Conservation (phyloP, 1,139 yeast genomes). For the Pneumocystis wakefieldiae region DNA sequence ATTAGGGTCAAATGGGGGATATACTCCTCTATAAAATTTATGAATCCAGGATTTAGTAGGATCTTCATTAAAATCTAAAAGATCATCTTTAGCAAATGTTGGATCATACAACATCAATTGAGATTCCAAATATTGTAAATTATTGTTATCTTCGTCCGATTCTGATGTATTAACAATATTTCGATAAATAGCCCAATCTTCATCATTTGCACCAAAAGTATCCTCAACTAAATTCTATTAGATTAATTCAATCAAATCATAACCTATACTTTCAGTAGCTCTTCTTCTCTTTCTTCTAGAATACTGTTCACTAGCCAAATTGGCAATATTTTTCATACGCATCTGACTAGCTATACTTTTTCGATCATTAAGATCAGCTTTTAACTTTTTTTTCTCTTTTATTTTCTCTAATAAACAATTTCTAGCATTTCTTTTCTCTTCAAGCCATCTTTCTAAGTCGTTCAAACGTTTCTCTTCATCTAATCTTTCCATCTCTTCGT, state of each 20-base stretch:
- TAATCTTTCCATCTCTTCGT: slow-evolving; percentile 36
- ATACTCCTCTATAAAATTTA: slow-evolving; percentile 77
- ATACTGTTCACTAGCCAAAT: slow-evolving; percentile 59
- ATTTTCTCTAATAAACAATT: slow-evolving; percentile 32
- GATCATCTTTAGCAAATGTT: slow-evolving; percentile 62
- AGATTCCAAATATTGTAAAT: slow-evolving; percentile 50
- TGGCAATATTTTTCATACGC: slow-evolving; percentile 83
- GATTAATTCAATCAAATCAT: not conserved
- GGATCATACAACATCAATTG: slow-evolving; percentile 71
- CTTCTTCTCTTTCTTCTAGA: slow-evolving; percentile 24
- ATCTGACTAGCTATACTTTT: slow-evolving; percentile 85
- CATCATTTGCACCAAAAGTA: slow-evolving; percentile 90
- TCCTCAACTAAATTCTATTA: slow-evolving; percentile 66
- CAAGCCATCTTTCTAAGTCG: slow-evolving; percentile 70
- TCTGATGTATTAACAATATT: slow-evolving; percentile 64
- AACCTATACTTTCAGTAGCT: slow-evolving; percentile 39
- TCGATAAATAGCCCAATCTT: slow-evolving; percentile 85
- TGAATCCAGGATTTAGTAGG: slow-evolving; percentile 74
- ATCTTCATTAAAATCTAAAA: slow-evolving; percentile 67
- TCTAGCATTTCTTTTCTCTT: slow-evolving; percentile 48
- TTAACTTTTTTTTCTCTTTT: slow-evolving; percentile 8
- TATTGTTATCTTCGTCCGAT: slow-evolving; percentile 56
- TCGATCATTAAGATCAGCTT: slow-evolving; percentile 58
- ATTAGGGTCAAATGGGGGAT: slow-evolving; percentile 45
- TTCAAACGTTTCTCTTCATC: slow-evolving; percentile 60